phyloP scores from a whole-genome alignment of 768 basidiomycete genomes.

The Amanita rimosa region DNA sequence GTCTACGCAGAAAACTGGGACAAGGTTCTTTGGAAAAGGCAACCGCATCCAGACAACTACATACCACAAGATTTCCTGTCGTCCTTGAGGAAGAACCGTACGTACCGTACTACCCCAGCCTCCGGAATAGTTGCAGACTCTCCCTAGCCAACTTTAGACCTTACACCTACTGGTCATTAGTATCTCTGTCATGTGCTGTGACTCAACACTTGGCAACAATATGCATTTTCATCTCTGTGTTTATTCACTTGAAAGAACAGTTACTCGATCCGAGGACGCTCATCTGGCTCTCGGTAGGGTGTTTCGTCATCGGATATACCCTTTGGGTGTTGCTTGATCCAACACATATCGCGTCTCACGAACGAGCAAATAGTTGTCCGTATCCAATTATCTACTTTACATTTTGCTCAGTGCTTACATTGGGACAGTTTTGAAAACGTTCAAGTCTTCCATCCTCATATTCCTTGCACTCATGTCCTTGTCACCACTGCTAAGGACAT shows the following conservation, averaged over 20 bases:
- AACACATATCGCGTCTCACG: conserved; percentile 14
- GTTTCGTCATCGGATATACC: conserved; percentile 50
- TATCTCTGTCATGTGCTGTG: conserved; percentile 60
- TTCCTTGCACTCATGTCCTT: conserved; percentile 84
- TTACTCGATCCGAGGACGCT: conserved; percentile 59
- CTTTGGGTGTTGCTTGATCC: conserved; percentile 48
- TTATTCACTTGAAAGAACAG: conserved; percentile 56
- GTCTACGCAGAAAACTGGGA: conserved; percentile 32
- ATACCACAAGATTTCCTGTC: conserved; percentile 72
- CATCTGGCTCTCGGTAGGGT: conserved; percentile 49
- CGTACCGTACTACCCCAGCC: conserved; percentile 15
- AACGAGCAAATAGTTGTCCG: conserved; percentile 21
- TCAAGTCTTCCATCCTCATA: conserved; percentile 79
- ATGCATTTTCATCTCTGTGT: conserved; percentile 73
- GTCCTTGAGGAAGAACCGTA: conserved; percentile 71
- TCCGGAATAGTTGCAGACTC: conserved; percentile 7
- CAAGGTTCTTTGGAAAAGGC: conserved; percentile 70
- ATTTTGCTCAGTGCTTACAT: background rate
- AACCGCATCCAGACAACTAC: conserved; percentile 76
- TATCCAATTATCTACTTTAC: background rate
- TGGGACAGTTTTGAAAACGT: conserved; percentile 50
- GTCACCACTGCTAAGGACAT: conserved; percentile 82
- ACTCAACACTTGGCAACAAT: conserved; percentile 79
- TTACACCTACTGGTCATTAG: conserved; percentile 66
- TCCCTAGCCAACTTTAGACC: conserved; percentile 66